Evolutionary conservation across 345 rosid genomes (phyloP), one percentile per base, ranked within the genome.

Genomic region (Aquilaria malaccensis): DNA sequence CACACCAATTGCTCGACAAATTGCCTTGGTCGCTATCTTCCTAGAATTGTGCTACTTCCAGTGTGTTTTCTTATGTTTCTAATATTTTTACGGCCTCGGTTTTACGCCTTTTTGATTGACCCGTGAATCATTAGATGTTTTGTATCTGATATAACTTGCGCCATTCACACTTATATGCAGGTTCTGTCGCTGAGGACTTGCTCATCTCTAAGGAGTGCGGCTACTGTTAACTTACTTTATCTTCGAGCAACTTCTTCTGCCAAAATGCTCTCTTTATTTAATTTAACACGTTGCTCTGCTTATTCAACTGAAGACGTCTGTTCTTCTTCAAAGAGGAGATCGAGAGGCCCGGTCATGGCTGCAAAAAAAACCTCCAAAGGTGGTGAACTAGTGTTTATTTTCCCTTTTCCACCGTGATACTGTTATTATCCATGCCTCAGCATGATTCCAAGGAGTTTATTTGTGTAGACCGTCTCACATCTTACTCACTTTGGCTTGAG

Each of bases 271-370:
- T 78, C 86, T 2, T 75, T 85, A 61, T 52, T 84, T 61, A 75
- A 79, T 48, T 53, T 71, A 58, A 70, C 76, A 4, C 63, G 52
- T 31, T 77, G 66, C 75, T 84, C 85, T 64, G 74, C 76, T 55
- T 67, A 55, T 60, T 68, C 86, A 0, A 56, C 67, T 50, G 73
- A 69, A 11, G 82, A 83, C 59, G 72, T 77, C 66, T 64, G 22
- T 69, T 69, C 72, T 77, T 73, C 82, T 31, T 92, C 97, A 13
- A 87, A 87, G 68, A 65, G 91, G 67, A 81, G 98, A 79, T 81
- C 98, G 52, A 81, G 96, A 65, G 94, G 97, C 15, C 95, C 94
- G 15, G 89, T 87, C 22, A 84, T 89, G 97, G 89, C 96, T n/a
- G 95, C 94, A 10, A 93, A 89, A 73, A 93, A 83, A 72, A 78